Evolutionary conservation across 2,329 filamentous ascomycete species (phyloP).

Genomic region (Aspergillus puulaauensis): DNA sequence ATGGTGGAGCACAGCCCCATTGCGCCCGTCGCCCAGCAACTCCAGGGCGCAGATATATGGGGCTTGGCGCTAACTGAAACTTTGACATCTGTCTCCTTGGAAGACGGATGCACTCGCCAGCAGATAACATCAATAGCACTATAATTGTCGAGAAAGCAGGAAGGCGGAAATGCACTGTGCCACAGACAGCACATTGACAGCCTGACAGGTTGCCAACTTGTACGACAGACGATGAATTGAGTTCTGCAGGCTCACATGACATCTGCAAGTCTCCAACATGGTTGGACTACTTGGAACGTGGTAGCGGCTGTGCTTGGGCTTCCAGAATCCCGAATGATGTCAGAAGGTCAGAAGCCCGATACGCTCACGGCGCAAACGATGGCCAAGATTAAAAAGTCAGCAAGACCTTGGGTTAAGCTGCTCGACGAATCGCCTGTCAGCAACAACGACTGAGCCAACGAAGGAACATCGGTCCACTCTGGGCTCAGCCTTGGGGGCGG

Average conservation of each 20-base stretch:
- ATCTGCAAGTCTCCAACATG: background rate
- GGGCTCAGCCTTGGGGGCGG: constrained; percentile 15
- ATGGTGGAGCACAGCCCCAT: background rate
- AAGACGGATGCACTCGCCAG: background rate
- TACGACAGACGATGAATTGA: no score
- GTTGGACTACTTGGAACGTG: no score
- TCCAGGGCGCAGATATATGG: background rate
- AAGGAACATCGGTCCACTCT: background rate
- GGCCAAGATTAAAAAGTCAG: no score
- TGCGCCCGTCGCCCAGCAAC: background rate
- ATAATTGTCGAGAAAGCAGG: no score
- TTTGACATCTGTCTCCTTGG: background rate
- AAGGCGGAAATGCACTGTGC: background rate
- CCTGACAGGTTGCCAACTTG: no score
- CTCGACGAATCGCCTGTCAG: no score
- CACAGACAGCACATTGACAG: background rate
- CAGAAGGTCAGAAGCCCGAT: background rate
- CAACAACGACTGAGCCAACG: constrained; percentile 1
- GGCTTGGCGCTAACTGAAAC: background rate
- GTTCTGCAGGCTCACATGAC: background rate
- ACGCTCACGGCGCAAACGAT: no score
- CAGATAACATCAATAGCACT: no score
- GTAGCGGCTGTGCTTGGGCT: constrained; percentile 4
- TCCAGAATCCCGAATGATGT: constrained; percentile 6
- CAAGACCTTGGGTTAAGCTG: no score